Conservation (phyloP, 768 basidiomycete genomes). For the Suillus subluteus region DNA sequence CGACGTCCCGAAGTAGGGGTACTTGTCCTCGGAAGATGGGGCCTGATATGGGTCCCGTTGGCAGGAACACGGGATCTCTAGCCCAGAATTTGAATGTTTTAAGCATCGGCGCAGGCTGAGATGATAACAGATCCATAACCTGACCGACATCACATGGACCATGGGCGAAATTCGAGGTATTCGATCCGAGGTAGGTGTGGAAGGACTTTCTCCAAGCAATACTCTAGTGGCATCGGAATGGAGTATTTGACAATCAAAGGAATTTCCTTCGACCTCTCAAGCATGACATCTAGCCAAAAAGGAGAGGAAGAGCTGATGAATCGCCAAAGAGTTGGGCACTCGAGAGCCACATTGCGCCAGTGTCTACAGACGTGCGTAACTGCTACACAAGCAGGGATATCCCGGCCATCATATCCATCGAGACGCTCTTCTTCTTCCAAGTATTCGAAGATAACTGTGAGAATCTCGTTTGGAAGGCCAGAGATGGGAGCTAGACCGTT, state of each 20-base stretch:
- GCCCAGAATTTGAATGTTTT: background rate
- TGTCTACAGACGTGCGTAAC: slow-evolving; percentile 2
- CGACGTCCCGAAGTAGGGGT: background rate
- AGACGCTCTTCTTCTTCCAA: background rate
- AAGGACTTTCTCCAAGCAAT: background rate
- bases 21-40: background rate
- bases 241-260: background rate
- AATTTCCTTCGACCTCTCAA: slow-evolving; percentile 2
- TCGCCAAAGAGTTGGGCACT: background rate
- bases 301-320: background rate
- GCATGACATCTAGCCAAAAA: slow-evolving; percentile 1
- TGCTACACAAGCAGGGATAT: background rate
- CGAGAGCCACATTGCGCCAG: slow-evolving; percentile 1
- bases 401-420: background rate
- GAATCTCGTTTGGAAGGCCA: background rate
- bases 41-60: background rate
- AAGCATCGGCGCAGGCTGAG: background rate
- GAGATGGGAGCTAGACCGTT: background rate
- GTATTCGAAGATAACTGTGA: background rate
- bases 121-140: background rate
- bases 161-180: background rate
- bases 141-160: background rate
- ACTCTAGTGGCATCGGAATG: background rate
- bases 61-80: background rate
- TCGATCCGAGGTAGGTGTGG: background rate